Percentiles rank a stretch among this genome's conserved stretches.
Conservation (phyloP, 495 filamentous ascomycete species). For the Penicillium taxi region DNA sequence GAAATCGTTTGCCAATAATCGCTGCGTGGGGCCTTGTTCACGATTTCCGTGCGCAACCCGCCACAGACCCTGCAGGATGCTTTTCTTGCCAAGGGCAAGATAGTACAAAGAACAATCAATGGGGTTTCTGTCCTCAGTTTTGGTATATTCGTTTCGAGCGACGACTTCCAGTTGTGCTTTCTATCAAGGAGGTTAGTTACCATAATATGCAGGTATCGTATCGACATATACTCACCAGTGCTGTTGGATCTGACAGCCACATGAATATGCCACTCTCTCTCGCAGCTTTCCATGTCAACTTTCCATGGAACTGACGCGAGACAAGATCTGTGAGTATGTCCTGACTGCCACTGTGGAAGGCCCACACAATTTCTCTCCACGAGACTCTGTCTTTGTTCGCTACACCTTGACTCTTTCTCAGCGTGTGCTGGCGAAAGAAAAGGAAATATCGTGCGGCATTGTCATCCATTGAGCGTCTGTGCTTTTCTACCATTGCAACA, state of each 20-base stretch:
- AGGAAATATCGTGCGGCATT: slow-evolving; percentile 87
- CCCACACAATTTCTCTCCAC: slow-evolving; percentile 94
- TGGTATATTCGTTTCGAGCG: slow-evolving; percentile 88
- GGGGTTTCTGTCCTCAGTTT: slow-evolving; percentile 78
- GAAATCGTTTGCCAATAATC: slow-evolving; percentile 81
- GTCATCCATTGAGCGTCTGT: slow-evolving; percentile 84
- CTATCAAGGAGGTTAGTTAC: slow-evolving; percentile 34
- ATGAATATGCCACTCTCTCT: slow-evolving; percentile 86
- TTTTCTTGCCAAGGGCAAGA: slow-evolving; percentile 84
- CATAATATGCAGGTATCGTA: not conserved
- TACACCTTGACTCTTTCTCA: slow-evolving; percentile 55
- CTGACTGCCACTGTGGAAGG: slow-evolving; percentile 83
- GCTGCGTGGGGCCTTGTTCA: slow-evolving; percentile 72
- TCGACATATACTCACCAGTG: slow-evolving; percentile 55
- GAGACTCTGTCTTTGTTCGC: slow-evolving; percentile 61
- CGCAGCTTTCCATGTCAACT: slow-evolving; percentile 76
- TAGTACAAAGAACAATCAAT: slow-evolving; percentile 93
- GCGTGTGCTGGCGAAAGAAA: slow-evolving; percentile 77
- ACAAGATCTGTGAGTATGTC: slow-evolving; percentile 88
- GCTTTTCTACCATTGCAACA: slow-evolving; percentile 76
- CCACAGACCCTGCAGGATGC: slow-evolving; percentile 87
- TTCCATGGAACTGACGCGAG: slow-evolving; percentile 67
- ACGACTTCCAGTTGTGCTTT: slow-evolving; percentile 77
- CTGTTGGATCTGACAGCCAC: slow-evolving; percentile 75
- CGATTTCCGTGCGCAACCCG: slow-evolving; percentile 87